A percentile compares a stretch with the other conserved stretches of the same genome.
Evolutionary conservation across 2,329 filamentous ascomycete genomes (phyloP).

Genomic region (Fonsecaea pedrosoi): DNA sequence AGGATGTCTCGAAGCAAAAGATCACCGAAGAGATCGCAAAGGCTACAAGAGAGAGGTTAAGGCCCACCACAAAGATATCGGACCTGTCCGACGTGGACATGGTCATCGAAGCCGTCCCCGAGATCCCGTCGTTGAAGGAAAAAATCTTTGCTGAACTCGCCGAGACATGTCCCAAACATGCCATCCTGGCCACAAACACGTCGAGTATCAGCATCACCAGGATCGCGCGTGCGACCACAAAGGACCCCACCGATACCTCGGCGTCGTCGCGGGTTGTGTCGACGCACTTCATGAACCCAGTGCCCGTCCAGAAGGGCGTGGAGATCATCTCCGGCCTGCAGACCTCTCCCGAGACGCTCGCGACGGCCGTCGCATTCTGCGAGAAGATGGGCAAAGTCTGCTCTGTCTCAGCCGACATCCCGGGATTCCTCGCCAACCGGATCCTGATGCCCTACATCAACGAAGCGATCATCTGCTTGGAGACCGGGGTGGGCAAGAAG

Average conservation of each 20-base stretch:
- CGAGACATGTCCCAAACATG: conserved; percentile 78
- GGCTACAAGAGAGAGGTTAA: conserved; percentile 72
- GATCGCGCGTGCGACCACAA: conserved; percentile 82
- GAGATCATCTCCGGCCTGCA: conserved; percentile 96
- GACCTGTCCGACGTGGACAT: conserved; percentile 86
- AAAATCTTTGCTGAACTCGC: conserved; percentile 86
- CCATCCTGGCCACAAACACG: conserved; percentile 95
- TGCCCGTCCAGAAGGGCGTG: conserved; percentile 94
- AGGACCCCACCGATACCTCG: conserved; percentile 78
- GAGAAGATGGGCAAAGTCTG: conserved; percentile 91
- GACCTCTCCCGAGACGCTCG: conserved; percentile 81
- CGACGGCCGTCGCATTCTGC: conserved; percentile 83
- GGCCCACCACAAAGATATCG: conserved; percentile 74
- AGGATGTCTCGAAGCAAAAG: conserved; percentile 86
- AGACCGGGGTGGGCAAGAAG: conserved; percentile 85
- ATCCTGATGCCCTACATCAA: conserved; percentile 99
- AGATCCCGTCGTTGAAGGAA: conserved; percentile 85
- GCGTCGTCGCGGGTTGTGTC: conserved; percentile 87
- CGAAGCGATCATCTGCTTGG: conserved; percentile 93
- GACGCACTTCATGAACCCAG: conserved; percentile 99
- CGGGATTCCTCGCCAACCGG: conserved; percentile 93
- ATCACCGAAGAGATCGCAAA: conserved; percentile 83
- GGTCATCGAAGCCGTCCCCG: conserved; percentile 95
- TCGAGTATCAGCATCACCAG: conserved; percentile 98
- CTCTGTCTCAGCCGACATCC: conserved; percentile 84